These are phyloP conservation scores for Curvularia spicifera DNA, from an alignment of 2,329 filamentous ascomycete genomes.

Conservation along the genomic window DNA sequence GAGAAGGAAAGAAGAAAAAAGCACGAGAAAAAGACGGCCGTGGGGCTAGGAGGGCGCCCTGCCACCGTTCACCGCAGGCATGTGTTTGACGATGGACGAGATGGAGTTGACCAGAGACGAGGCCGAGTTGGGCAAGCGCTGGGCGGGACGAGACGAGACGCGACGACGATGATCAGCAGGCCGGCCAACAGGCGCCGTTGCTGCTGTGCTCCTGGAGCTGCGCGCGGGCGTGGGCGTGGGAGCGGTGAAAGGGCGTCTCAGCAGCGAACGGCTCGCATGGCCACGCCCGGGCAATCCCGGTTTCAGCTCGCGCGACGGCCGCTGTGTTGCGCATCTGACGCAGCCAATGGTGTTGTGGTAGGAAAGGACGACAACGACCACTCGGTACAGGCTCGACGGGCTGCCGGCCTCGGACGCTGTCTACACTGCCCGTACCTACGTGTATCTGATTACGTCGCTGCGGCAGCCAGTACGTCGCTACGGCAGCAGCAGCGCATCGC, in stretches of 20 bases:
- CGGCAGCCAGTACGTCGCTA: neutral
- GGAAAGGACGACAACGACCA: too few species aligned
- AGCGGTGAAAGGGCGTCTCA: slow-evolving; percentile 2
- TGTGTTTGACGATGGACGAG: too few species aligned
- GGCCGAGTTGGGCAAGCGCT: slow-evolving; percentile 7
- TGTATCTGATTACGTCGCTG: too few species aligned
- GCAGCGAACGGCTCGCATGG: slow-evolving; percentile 17
- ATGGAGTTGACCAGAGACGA: slow-evolving; percentile 2
- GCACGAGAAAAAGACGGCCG: slow-evolving; percentile 7
- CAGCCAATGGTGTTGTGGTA: slow-evolving; percentile 9
- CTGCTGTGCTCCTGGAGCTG: neutral
- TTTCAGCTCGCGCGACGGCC: slow-evolving; percentile 24
- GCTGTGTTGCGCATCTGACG: slow-evolving; percentile 24
- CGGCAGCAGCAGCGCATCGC: neutral
- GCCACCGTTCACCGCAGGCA: slow-evolving; percentile 25
- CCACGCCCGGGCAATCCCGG: slow-evolving; percentile 35
- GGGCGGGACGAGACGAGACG: neutral
- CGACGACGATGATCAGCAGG: slow-evolving; percentile 18
- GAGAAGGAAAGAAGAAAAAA: slow-evolving; percentile 12
- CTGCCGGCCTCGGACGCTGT: neutral
- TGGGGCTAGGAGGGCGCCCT: slow-evolving; percentile 27
- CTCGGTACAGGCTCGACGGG: too few species aligned
- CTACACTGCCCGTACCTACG: too few species aligned
- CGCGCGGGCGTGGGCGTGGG: neutral
- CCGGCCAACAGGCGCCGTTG: neutral